phyloP scores from a whole-genome alignment of 176 grass and related monocot genomes.

The Oryza longistaminata region DNA sequence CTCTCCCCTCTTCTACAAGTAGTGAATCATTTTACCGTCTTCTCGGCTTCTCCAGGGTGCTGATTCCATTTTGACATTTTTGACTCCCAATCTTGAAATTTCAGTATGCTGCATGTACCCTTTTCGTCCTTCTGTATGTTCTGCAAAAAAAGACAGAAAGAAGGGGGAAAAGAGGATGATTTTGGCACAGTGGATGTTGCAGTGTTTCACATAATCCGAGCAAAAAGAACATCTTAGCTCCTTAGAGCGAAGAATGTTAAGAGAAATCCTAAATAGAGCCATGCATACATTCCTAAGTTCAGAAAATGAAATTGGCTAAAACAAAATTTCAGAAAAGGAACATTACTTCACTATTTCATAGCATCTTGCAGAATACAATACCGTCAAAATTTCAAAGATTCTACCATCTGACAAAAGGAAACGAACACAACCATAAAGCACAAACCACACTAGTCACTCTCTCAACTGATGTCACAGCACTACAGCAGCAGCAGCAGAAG shows the following conservation, averaged over 20 bases:
- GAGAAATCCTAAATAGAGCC: neutral
- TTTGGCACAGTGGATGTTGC: neutral
- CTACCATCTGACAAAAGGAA: neutral
- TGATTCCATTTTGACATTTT: too few relatives aligned
- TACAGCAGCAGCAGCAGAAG: neutral
- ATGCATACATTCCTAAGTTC: neutral
- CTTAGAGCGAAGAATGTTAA: neutral
- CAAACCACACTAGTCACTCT: neutral
- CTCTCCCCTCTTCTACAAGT: neutral
- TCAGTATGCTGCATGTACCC: neutral
- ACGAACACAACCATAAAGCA: neutral
- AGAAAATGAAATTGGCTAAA: neutral
- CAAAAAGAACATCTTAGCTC: neutral
- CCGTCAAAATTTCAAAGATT: neutral
- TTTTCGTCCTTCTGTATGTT: neutral
- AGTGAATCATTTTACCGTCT: neutral
- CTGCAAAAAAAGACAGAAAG: neutral
- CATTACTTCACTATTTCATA: neutral
- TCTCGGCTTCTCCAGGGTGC: neutral
- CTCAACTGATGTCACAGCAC: neutral
- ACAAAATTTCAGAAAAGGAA: neutral
- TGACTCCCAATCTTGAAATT: neutral
- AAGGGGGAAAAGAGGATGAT: neutral
- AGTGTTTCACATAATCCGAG: neutral
- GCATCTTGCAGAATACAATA: neutral